phyloP scores from a whole-genome alignment of 352 stramenopile species.

The Plasmopara viticola region DNA sequence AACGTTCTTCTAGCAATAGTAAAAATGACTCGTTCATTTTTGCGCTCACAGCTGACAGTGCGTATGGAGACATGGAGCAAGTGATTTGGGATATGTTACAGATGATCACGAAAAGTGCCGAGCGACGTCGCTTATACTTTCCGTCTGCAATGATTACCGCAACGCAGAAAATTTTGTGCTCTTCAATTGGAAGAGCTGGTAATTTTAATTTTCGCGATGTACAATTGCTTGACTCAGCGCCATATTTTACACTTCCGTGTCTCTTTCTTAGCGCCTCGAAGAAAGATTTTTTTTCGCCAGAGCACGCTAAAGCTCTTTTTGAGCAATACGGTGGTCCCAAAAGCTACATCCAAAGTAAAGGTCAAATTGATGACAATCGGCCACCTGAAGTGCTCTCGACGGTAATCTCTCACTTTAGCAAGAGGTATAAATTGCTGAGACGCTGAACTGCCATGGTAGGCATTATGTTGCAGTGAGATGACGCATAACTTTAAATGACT shows the following conservation, averaged over 20 bases:
- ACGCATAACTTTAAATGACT: too few relatives aligned
- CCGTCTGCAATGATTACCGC: constrained; percentile 55
- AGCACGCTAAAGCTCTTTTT: constrained; percentile 45
- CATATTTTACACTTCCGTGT: constrained; percentile 40
- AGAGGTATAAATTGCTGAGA: constrained; percentile 17
- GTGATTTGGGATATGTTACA: constrained; percentile 70
- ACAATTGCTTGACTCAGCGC: constrained; percentile 36
- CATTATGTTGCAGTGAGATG: too few relatives aligned
- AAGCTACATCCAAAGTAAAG: constrained; percentile 46
- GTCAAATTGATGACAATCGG: constrained; percentile 59
- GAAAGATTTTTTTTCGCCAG: constrained; percentile 68
- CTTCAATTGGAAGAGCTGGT: constrained; percentile 57
- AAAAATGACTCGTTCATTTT: constrained; percentile 50
- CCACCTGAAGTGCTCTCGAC: constrained; percentile 38
- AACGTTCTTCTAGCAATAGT: constrained; percentile 13
- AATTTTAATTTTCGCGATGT: constrained; percentile 54
- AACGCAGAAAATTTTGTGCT: constrained; percentile 59
- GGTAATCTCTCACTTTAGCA: constrained; percentile 34
- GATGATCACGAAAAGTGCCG: constrained; percentile 61
- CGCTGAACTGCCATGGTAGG: not conserved
- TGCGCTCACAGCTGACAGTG: constrained; percentile 49
- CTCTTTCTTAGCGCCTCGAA: constrained; percentile 63
- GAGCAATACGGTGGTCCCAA: constrained; percentile 57
- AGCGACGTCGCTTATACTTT: constrained; percentile 63
- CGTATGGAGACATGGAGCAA: constrained; percentile 70